phyloP scores from a whole-genome alignment of 176 grass and related monocot species.

The Musa beccarii region DNA sequence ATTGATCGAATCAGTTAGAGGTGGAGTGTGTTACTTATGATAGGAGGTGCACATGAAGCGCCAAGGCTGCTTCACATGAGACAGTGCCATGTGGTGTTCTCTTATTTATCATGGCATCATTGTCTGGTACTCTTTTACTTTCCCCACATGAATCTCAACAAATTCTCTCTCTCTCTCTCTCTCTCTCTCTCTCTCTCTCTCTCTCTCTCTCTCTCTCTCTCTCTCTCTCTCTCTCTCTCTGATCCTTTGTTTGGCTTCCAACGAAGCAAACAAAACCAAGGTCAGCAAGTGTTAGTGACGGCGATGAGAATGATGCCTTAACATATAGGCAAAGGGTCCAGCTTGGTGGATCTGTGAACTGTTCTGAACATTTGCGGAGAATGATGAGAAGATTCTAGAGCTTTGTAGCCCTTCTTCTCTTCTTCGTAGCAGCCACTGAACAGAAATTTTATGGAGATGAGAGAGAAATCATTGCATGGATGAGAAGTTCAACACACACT shows the following conservation, averaged over 20 bases:
- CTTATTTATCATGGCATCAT: background rate
- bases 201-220: background rate
- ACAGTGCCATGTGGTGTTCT: background rate
- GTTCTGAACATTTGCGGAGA: background rate
- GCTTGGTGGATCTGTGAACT: background rate
- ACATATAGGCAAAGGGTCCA: background rate
- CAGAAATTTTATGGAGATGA: background rate
- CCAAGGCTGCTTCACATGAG: background rate
- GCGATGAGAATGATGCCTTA: background rate
- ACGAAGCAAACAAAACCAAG: background rate
- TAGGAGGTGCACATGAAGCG: too few species aligned
- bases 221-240: background rate
- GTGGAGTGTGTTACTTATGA: too few species aligned
- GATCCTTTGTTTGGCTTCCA: too few species aligned
- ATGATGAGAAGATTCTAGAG: slow-evolving; percentile 1
- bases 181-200: background rate
- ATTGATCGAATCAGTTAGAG: too few species aligned
- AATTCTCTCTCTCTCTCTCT: background rate
- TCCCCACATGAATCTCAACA: background rate
- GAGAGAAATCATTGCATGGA: too few species aligned
- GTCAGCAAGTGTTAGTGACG: background rate
- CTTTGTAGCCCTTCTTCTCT: background rate
- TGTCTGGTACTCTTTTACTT: background rate
- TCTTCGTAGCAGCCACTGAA: background rate
- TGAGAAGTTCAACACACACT: too few species aligned